A percentile compares a stretch with the other conserved stretches of the same genome.
Evolutionary conservation across 192 early-diverging fungal genomes (phyloP).

Genomic region (Coemansia sp.): DNA sequence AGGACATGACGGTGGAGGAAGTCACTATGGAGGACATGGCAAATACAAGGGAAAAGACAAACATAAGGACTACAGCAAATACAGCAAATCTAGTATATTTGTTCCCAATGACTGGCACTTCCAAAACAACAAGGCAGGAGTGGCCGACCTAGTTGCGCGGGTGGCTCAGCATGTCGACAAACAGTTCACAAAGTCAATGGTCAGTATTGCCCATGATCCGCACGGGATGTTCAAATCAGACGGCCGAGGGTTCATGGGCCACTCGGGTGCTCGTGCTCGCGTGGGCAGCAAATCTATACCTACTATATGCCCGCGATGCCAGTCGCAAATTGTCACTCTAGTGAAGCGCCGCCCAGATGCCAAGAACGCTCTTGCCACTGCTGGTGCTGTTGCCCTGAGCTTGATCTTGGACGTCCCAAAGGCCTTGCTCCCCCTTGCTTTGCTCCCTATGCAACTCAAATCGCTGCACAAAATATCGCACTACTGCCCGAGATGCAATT

Average conservation of each 20-base stretch:
- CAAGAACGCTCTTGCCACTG: conserved; percentile 30
- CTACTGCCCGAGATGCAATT: conserved; percentile 47
- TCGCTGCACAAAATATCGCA: conserved; percentile 37
- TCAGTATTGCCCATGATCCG: conserved; percentile 41
- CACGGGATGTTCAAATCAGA: conserved; percentile 45
- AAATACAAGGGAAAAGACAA: neutral
- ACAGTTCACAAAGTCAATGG: conserved; percentile 29
- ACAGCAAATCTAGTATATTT: conserved; percentile 42
- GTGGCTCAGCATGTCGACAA: conserved; percentile 29
- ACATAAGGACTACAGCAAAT: conserved; percentile 3
- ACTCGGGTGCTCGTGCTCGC: conserved; percentile 20
- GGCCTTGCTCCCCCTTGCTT: conserved; percentile 35
- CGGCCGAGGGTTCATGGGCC: conserved; percentile 12
- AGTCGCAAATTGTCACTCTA: conserved; percentile 34
- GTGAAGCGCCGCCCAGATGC: conserved; percentile 38
- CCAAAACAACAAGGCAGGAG: conserved; percentile 22
- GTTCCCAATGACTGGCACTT: conserved; percentile 44
- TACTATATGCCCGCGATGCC: conserved; percentile 44
- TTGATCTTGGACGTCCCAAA: conserved; percentile 29
- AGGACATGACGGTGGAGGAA: neutral
- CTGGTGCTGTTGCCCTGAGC: conserved; percentile 32
- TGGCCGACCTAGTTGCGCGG: conserved; percentile 30
- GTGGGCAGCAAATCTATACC: conserved; percentile 40
- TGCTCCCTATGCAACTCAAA: conserved; percentile 48
- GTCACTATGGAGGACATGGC: conserved; percentile 3